Evolutionary conservation across 352 stramenopile genomes (phyloP).

Genomic region (Phytophthora chlamydospora): DNA sequence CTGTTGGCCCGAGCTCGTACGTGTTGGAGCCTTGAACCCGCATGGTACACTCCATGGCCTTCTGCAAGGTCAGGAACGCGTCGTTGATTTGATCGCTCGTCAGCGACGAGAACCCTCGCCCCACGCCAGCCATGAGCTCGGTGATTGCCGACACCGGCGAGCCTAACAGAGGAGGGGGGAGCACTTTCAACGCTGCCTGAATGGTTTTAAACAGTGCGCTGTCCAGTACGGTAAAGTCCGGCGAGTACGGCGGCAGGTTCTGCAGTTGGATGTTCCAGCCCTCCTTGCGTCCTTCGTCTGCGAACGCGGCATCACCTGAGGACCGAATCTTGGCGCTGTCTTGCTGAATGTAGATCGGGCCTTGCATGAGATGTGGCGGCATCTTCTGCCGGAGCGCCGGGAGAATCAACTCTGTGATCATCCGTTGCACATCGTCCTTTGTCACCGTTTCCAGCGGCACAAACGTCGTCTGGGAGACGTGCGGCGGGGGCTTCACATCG

Average conservation of each 20-base stretch:
- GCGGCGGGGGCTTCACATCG: conserved; percentile 5
- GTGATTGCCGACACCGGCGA: conserved; percentile 22
- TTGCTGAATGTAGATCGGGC: conserved; percentile 49
- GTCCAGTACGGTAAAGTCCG: conserved; percentile 54
- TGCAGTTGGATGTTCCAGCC: conserved; percentile 52
- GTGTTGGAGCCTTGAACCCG: conserved; percentile 50
- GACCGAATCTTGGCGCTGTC: conserved; percentile 50
- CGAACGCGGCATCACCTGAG: conserved; percentile 33
- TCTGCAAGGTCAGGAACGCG: conserved; percentile 48
- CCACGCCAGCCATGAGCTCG: conserved; percentile 35
- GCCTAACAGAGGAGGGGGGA: conserved; percentile 9
- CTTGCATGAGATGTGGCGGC: conserved; percentile 38
- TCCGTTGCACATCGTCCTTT: conserved; percentile 51
- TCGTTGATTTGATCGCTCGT: conserved; percentile 43
- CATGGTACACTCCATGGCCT: conserved; percentile 53
- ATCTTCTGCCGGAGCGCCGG: conserved; percentile 42
- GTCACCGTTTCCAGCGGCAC: conserved; percentile 40
- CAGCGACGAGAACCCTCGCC: conserved; percentile 34
- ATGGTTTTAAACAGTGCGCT: conserved; percentile 39
- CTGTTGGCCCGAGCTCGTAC: conserved; percentile 40
- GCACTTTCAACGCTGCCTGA: conserved; percentile 31
- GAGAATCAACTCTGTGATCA: conserved; percentile 43
- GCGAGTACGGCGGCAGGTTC: conserved; percentile 45
- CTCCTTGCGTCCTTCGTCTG: conserved; percentile 42
- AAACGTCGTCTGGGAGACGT: conserved; percentile 9